These are phyloP conservation scores for Coemansia sp. DNA, from an alignment of 192 early-diverging fungal genomes.

Conservation along the genomic window DNA sequence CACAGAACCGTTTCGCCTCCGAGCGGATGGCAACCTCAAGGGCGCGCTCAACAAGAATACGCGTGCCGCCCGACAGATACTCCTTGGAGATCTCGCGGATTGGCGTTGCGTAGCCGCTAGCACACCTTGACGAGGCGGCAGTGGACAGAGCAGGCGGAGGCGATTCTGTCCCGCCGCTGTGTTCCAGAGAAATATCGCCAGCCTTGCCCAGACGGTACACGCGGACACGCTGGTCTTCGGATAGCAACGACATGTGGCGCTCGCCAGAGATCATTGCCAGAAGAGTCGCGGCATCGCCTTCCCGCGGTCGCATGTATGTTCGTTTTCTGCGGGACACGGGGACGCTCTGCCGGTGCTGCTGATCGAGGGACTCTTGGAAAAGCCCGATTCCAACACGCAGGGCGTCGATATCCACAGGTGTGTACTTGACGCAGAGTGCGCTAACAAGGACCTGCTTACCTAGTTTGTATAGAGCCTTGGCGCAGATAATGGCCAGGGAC, in stretches of 20 bases:
- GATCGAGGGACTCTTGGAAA: background rate
- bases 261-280: slow-evolving; percentile 15
- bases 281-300: slow-evolving; percentile 7
- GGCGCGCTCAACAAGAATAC: slow-evolving; percentile 27
- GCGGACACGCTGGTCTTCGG: slow-evolving; percentile 40
- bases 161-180: slow-evolving; percentile 13
- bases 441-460: slow-evolving; percentile 18
- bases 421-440: slow-evolving; percentile 45
- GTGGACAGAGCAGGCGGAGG: background rate
- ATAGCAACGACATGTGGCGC: slow-evolving; percentile 42
- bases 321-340: background rate
- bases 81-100: slow-evolving; percentile 19
- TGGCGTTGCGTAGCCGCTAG: slow-evolving; percentile 17
- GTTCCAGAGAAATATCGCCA: slow-evolving; percentile 17
- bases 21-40: slow-evolving; percentile 41
- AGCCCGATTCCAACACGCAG: slow-evolving; percentile 16
- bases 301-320: background rate
- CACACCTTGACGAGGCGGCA: background rate
- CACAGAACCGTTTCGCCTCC: slow-evolving; percentile 46
- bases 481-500: slow-evolving; percentile 39
- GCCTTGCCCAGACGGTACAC: slow-evolving; percentile 40
- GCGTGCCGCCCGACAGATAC: slow-evolving; percentile 35
- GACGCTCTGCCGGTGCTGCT: background rate
- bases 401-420: slow-evolving; percentile 33
- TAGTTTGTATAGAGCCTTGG: slow-evolving; percentile 40